A percentile compares a stretch with the other conserved stretches of the same genome.
phyloP scores from a whole-genome alignment of 148 eudicot genomes.

The Hydrangea macrophylla region DNA sequence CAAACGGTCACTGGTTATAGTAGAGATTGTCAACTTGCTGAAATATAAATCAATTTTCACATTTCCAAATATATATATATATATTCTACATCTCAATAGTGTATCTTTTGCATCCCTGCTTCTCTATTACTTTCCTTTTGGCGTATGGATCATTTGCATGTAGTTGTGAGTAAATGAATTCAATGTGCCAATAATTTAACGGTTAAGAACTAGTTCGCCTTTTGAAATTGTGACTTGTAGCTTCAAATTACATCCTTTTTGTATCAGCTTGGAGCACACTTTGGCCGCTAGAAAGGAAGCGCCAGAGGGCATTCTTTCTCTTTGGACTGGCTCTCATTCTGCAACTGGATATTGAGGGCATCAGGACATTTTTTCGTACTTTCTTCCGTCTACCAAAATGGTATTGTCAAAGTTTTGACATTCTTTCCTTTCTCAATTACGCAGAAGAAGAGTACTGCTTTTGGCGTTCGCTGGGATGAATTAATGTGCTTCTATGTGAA shows the following conservation, averaged over 20 bases:
- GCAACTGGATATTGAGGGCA: conserved; percentile 89
- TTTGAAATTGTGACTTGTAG: not conserved
- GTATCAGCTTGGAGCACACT: conserved; percentile 88
- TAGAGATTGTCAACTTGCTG: not conserved
- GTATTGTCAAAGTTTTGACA: conserved; percentile 26
- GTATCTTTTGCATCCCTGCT: not conserved
- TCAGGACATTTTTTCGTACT: conserved; percentile 74
- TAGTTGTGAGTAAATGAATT: not conserved
- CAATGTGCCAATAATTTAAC: conserved; percentile 1
- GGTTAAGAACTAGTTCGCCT: not conserved
- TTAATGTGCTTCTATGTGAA: not conserved
- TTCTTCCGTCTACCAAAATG: conserved; percentile 90
- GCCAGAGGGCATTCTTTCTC: conserved; percentile 93
- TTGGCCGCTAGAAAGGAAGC: conserved; percentile 98
- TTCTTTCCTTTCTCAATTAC: not conserved
- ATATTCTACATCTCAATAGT: not conserved
- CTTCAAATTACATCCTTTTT: not conserved
- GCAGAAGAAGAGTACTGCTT: not conserved
- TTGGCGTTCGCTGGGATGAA: not conserved
- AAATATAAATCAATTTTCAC: not conserved
- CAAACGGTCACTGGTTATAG: not conserved
- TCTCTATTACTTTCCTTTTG: not conserved
- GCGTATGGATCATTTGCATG: conserved; percentile 2
- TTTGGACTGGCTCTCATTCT: conserved; percentile 90
- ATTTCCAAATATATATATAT: no score